These are phyloP conservation scores for Auxenochlorella pyrenoidosa DNA, from an alignment of 139 green algal genomes.

Conservation along the genomic window DNA sequence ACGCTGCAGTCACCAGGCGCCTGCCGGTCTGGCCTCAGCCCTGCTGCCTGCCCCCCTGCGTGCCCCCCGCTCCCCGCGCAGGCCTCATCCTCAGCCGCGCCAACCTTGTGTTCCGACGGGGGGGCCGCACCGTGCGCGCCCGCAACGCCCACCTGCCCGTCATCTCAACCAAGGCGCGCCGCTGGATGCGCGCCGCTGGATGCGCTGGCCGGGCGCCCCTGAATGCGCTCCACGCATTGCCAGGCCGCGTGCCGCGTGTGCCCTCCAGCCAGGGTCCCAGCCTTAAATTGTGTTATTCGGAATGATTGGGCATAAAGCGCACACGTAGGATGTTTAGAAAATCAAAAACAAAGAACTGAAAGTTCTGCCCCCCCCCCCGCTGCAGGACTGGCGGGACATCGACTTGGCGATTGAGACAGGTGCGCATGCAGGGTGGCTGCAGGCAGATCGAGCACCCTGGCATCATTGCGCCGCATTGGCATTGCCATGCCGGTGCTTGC, in stretches of 20 bases:
- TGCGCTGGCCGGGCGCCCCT: not conserved
- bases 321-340: no score
- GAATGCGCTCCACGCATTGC: no score
- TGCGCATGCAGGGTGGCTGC: not conserved
- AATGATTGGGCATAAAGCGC: no score
- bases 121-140: constrained; percentile 69
- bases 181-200: not conserved
- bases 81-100: constrained; percentile 85
- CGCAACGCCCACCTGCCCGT: constrained; percentile 82
- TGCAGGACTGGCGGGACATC: constrained; percentile 90
- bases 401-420: constrained; percentile 78
- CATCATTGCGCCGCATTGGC: no score
- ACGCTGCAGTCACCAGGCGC: no score
- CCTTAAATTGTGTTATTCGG: no score
- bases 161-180: constrained; percentile 73
- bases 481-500: no score
- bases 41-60: not conserved
- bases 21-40: no score
- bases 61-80: not conserved
- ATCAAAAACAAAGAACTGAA: no score
- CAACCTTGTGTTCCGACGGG: constrained; percentile 81
- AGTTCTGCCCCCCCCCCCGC: no score
- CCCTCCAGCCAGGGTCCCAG: not conserved
- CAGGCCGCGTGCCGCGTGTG: not conserved
- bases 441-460: no score